phyloP scores from a whole-genome alignment of 169 alveolate genomes.

The Eimeria acervulina region DNA sequence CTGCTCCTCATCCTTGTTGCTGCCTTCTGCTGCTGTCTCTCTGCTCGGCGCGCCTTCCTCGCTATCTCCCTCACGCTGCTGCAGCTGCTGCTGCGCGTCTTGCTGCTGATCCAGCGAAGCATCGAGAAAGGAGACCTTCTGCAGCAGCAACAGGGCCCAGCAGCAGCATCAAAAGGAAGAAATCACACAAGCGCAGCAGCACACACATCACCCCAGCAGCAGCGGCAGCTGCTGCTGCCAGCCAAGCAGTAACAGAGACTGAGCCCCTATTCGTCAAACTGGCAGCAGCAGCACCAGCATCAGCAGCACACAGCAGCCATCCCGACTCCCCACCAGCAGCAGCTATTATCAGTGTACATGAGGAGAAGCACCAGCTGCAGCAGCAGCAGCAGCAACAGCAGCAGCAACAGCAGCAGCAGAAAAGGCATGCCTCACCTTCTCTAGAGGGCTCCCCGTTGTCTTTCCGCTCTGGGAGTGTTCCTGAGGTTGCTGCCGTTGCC shows the following conservation, averaged over 20 bases:
- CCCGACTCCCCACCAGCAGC: neutral
- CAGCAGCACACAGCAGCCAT: neutral
- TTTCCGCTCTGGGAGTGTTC: neutral
- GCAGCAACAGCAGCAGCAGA: neutral
- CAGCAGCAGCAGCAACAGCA: too few species aligned
- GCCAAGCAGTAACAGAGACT: neutral
- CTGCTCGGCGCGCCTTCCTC: neutral
- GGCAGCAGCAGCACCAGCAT: neutral
- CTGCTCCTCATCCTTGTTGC: slow-evolving; percentile 47
- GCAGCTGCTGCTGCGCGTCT: slow-evolving; percentile 54
- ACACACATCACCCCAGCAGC: neutral
- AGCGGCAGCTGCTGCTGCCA: slow-evolving; percentile 7
- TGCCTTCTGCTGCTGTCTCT: neutral
- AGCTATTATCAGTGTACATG: neutral
- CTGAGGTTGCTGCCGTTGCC: neutral
- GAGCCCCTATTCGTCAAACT: neutral
- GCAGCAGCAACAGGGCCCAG: neutral
- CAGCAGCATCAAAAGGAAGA: neutral
- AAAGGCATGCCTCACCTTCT: neutral
- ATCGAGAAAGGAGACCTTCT: slow-evolving; percentile 48
- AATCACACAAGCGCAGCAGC: neutral
- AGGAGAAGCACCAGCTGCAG: too few species aligned
- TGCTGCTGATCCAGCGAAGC: neutral
- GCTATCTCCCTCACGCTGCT: neutral
- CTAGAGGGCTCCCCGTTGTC: neutral